Evolutionary conservation across 192 early-diverging fungal genomes (phyloP), one percentile per base, ranked within the genome.

Genomic region (Backusella psychrophila): DNA sequence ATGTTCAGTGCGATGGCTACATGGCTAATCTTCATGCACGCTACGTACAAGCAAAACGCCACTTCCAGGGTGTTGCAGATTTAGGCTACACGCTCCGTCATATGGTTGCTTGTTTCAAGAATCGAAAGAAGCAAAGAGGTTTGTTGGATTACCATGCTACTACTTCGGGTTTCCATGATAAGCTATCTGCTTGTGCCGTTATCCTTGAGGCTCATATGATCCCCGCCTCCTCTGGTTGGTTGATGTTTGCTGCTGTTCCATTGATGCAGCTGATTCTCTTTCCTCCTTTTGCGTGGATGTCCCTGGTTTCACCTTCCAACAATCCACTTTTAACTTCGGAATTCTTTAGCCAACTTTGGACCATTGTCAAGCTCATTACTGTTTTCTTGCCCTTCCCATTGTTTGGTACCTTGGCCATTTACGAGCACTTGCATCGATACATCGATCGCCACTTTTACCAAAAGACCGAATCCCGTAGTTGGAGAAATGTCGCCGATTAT

Each of bases 61-160:
- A 94, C 73, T 80, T 90, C 75, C 91, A 90, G 85, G 92, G 92
- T 12, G 89, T 90, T 21, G 85, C 91, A 19, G 92, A 94, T 85
- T 87, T 88, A 6, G 90, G 88, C 9, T 94, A 91, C 76, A 82
- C 87, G 1, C 46, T 63, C 56, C 56, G 23, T 29, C 56, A 63
- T 23, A 63, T 63, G 56, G 56, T 63, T 2, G 26, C 56, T 3
- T 63, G 56, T 63, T 63, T 94, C 33, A 80, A 78, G 46, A 79
- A 69, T 23, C 29, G 56, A 29, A 63, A 63, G 56, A 63, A 63
- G 26, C 56, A 63, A 23, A 63, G 56, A 63, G 56, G 56, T 14
- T 29, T 63, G 23, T 63, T 63, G 9, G 56, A 63, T 29, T 29
- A 63, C 26, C 56, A 63, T 63, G 74, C 74, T 44, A 66, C 66